phyloP scores from a whole-genome alignment of 192 early-diverging fungal genomes.

The Podila verticillata region DNA sequence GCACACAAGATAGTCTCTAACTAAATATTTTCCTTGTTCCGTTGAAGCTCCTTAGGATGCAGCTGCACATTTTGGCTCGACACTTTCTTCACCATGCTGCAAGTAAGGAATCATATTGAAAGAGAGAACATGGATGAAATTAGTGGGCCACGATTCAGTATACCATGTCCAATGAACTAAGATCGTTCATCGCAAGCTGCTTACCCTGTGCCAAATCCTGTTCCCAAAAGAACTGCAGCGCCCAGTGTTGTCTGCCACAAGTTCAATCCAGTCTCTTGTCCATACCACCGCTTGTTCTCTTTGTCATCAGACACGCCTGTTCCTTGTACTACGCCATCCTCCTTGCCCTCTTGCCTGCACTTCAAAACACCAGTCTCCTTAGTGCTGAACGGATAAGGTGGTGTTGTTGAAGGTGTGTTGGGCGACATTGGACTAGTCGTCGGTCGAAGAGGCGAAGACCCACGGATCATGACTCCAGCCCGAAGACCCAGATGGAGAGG shows the following conservation, averaged over 20 bases:
- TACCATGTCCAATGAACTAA: not conserved
- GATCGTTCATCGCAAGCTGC: not conserved
- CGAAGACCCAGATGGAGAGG: conserved; percentile 39
- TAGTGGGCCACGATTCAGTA: not conserved
- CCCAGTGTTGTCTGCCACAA: conserved; percentile 51
- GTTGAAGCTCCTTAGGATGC: conserved; percentile 31
- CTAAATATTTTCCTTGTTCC: not conserved
- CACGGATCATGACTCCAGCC: conserved; percentile 37
- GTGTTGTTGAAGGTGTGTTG: conserved; percentile 10
- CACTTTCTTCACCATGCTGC: conserved; percentile 49
- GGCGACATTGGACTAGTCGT: not conserved
- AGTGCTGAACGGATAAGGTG: conserved; percentile 25
- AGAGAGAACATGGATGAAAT: not conserved
- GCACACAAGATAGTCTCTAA: too few relatives aligned
- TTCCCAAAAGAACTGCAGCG: conserved; percentile 31
- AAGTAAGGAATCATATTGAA: not conserved
- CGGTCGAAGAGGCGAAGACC: conserved; percentile 37
- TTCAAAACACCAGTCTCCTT: conserved; percentile 1
- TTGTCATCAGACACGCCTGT: conserved; percentile 22
- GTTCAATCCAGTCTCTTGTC: conserved; percentile 44
- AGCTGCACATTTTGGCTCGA: conserved; percentile 25
- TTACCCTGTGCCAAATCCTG: conserved; percentile 48
- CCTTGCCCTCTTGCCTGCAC: conserved; percentile 7
- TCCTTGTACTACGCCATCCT: not conserved
- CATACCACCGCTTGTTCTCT: conserved; percentile 50